Evolutionary conservation across 2,329 filamentous ascomycete genomes (phyloP), one percentile per base, ranked within the genome.

Genomic region (Calonectria fujianensis): DNA sequence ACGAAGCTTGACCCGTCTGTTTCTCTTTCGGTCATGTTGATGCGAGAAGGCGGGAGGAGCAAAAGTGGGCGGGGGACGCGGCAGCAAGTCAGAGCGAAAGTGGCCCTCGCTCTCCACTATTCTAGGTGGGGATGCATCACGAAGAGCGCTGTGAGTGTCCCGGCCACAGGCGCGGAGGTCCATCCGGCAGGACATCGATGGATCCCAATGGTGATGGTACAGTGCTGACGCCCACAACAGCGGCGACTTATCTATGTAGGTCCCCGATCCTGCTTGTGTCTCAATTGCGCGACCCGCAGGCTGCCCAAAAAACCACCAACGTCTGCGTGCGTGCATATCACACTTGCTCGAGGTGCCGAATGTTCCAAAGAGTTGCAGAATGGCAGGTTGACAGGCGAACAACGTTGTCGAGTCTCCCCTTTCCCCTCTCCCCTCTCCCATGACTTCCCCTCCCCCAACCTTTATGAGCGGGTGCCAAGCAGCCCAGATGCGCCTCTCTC

Each of bases 401-500:
- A 57, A 37, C 27, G 16, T 32, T 35, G 45, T 50, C 48, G 10
- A 41, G 18, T 35, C 37, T 27, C 35, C 16, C 52, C 14, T 35
- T 11, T 35, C 14, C 37, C 14, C 32, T 37, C 50, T 31, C 57
- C 48, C n/a, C 20, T 57, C 57, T 29, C 48, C 31, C 51, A 50
- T 64, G 54, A 41, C n/a, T 54, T 45, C 24, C 59, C 68, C 29
- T 45, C 51, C 63, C 69, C 51, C 41, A 68, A 66, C 37, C 54
- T 32, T 37, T 65, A 64, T 39, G 32, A 45, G 24, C 65, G 57
- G 51, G 50, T 67, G 66, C 71, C 70, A 67, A 69, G 71, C 50
- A 63, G 69, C 71, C 63, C 59, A 76, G 75, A 73, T 77, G 76
- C 78, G 77, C 61, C 70, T 76, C 75, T 72, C 73, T 71, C 69